phyloP scores from a whole-genome alignment of 441 rosid species.

The Euphorbia neoarborescens region DNA sequence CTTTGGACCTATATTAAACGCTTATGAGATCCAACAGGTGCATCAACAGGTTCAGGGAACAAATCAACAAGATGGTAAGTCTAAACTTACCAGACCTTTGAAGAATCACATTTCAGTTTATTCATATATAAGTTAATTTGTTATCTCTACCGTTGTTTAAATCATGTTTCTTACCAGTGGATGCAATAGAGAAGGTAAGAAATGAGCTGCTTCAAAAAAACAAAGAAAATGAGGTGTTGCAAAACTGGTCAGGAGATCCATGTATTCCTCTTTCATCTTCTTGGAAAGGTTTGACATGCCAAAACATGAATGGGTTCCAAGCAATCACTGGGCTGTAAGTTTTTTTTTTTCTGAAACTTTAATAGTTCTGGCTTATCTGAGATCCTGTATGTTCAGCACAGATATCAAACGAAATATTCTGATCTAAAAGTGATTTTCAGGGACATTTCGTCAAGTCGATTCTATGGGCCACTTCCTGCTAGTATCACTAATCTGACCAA shows the following conservation, averaged over 20 bases:
- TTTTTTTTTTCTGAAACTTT: not conserved
- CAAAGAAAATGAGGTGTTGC: slow-evolving; percentile 24
- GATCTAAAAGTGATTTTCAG: slow-evolving; percentile 28
- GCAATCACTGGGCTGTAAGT: slow-evolving; percentile 49
- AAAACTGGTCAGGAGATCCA: slow-evolving; percentile 64
- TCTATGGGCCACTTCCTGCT: slow-evolving; percentile 39
- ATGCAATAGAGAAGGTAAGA: slow-evolving; percentile 29
- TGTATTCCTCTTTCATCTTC: slow-evolving; percentile 34
- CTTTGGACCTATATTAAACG: slow-evolving; percentile 59
- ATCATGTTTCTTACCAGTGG: slow-evolving; percentile 28
- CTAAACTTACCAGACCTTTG: not conserved
- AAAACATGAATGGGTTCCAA: slow-evolving; percentile 22
- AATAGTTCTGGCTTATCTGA: not conserved
- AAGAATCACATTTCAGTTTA: not conserved
- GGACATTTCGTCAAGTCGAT: slow-evolving; percentile 34
- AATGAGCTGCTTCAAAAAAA: slow-evolving; percentile 31
- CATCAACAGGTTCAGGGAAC: slow-evolving; percentile 31
- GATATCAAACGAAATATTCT: not conserved
- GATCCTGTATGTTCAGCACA: not conserved
- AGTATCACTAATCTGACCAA: slow-evolving; percentile 28
- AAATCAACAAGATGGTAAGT: slow-evolving; percentile 39
- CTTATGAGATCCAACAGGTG: slow-evolving; percentile 55
- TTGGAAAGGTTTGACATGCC: slow-evolving; percentile 51
- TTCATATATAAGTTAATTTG: not conserved
- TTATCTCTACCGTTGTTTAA: not conserved